These are phyloP conservation scores for Xanthoceras sorbifolium DNA, from an alignment of 345 rosid genomes.

Conservation along the genomic window DNA sequence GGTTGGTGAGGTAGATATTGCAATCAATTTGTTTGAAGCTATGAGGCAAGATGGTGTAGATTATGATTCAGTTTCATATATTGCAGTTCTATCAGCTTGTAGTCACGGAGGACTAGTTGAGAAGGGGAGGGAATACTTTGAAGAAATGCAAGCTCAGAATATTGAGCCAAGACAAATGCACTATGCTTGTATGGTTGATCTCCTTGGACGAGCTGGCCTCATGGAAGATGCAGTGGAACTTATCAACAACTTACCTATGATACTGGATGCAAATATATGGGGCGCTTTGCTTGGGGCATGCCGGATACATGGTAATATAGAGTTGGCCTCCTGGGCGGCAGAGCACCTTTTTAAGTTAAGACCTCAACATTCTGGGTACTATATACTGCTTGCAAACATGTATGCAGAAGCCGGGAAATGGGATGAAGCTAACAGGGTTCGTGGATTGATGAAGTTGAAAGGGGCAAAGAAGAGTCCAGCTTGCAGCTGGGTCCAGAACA, in stretches of 20 bases:
- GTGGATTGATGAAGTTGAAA: conserved; percentile 50
- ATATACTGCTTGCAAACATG: conserved; percentile 49
- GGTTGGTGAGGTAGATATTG: conserved; percentile 40
- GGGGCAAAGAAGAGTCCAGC: conserved; percentile 51
- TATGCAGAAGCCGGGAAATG: conserved; percentile 52
- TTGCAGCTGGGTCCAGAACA: conserved; percentile 56
- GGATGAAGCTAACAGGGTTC: conserved; percentile 51
- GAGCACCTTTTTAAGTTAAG: conserved; percentile 49
- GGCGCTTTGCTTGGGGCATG: conserved; percentile 61
- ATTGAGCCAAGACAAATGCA: conserved; percentile 44
- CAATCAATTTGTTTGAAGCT: conserved; percentile 42
- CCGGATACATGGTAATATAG: conserved; percentile 45
- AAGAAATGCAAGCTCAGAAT: conserved; percentile 34
- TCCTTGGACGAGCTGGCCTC: conserved; percentile 54
- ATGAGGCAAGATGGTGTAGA: conserved; percentile 39
- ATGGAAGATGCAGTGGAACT: conserved; percentile 42
- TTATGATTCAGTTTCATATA: conserved; percentile 49
- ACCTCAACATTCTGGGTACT: conserved; percentile 54
- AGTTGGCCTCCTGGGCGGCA: conserved; percentile 56
- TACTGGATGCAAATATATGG: conserved; percentile 51
- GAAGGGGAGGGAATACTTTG: conserved; percentile 45
- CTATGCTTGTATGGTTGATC: conserved; percentile 60
- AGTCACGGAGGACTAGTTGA: conserved; percentile 54
- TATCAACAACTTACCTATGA: conserved; percentile 32
- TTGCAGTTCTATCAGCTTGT: conserved; percentile 52